These are phyloP conservation scores for Sherardia arvensis DNA, from an alignment of 257 asterid genomes.

Conservation along the genomic window DNA sequence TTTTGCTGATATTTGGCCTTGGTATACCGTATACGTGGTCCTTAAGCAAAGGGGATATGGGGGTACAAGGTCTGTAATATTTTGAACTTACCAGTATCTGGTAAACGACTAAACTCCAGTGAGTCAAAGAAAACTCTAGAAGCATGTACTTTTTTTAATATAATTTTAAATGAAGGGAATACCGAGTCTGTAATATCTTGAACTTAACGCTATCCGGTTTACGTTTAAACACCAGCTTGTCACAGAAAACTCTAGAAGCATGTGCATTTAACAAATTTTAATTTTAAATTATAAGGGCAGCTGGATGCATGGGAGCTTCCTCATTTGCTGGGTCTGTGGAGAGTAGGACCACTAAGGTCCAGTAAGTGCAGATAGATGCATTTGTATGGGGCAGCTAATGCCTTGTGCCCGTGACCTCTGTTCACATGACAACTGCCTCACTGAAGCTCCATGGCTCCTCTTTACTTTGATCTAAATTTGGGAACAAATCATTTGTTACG, in stretches of 20 bases:
- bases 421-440: background rate
- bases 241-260: background rate
- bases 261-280: background rate
- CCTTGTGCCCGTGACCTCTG: background rate
- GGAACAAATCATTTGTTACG: background rate
- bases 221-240: background rate
- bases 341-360: background rate
- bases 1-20: background rate
- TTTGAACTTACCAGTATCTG: background rate
- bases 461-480: background rate
- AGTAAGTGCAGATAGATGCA: background rate
- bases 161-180: no score
- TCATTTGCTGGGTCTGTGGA: background rate
- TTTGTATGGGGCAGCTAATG: background rate
- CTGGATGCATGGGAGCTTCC: no score
- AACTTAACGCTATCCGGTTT: background rate
- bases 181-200: background rate
- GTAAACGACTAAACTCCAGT: background rate
- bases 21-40: background rate
- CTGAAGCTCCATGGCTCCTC: background rate
- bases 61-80: background rate
- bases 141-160: no score
- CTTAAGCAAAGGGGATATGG: background rate
- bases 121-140: background rate
- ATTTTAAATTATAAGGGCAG: background rate